These are phyloP conservation scores for Dactylellina sp. DNA, from an alignment of 2,329 filamentous ascomycete genomes.

Conservation along the genomic window DNA sequence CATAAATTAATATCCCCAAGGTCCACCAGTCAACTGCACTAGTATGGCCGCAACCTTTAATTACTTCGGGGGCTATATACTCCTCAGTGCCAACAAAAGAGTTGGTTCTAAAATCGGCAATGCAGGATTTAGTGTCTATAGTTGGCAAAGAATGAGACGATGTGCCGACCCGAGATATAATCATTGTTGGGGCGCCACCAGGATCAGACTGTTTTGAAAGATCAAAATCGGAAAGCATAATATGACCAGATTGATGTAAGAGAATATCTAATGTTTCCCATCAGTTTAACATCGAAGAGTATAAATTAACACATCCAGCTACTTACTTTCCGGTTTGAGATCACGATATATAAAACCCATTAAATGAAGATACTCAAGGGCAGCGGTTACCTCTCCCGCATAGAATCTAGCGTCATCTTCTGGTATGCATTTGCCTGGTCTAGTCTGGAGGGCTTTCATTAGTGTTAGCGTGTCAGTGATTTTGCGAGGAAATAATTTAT, in stretches of 20 bases:
- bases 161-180: constrained; percentile 83
- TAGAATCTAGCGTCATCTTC: constrained; percentile 98
- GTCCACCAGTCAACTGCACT: constrained; percentile 99
- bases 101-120: constrained; percentile 97
- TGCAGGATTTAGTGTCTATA: constrained; percentile 99
- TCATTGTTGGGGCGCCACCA: constrained; percentile 97
- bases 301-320: constrained; percentile 12
- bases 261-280: constrained; percentile 84
- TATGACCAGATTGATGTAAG: constrained; percentile 98
- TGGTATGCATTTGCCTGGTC: constrained; percentile 95
- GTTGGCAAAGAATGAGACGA: constrained; percentile 88
- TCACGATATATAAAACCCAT: constrained; percentile 99
- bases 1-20: constrained; percentile 93
- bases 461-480: neutral
- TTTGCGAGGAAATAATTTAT: neutral
- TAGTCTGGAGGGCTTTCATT: constrained; percentile 81
- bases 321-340: constrained; percentile 92
- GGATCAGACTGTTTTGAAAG: constrained; percentile 96
- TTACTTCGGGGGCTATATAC: constrained; percentile 98
- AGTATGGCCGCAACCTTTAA: constrained; percentile 97
- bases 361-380: constrained; percentile 93
- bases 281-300: constrained; percentile 32
- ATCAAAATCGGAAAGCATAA: constrained; percentile 99
- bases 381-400: constrained; percentile 95
- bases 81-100: constrained; percentile 99